Percentiles rank a stretch among this genome's conserved stretches.
Evolutionary conservation across 441 rosid species (phyloP).

Genomic region (Sinapis alba): DNA sequence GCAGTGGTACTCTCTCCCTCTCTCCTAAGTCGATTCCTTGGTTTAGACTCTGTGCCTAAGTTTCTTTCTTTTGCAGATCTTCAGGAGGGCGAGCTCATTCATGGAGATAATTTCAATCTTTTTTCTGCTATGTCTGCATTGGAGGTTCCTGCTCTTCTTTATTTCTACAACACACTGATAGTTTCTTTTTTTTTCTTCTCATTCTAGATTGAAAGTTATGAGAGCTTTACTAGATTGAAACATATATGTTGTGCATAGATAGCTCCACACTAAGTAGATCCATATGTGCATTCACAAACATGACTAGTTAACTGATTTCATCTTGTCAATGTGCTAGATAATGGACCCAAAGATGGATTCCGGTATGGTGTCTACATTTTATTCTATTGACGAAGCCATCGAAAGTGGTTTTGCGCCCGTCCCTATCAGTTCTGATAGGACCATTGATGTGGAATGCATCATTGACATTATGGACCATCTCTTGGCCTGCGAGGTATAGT

Average conservation of each 20-base stretch:
- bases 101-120: slow-evolving; percentile 96
- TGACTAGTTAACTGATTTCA: not conserved
- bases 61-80: slow-evolving; percentile 54
- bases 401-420: slow-evolving; percentile 87
- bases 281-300: not conserved
- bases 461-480: slow-evolving; percentile 97
- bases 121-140: slow-evolving; percentile 99
- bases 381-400: slow-evolving; percentile 91
- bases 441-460: slow-evolving; percentile 65
- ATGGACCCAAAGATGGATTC: slow-evolving; percentile 99
- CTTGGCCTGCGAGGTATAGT: slow-evolving; percentile 96
- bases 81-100: slow-evolving; percentile 86
- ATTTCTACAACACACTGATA: not conserved
- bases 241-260: too few species aligned
- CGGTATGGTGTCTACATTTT: slow-evolving; percentile 77
- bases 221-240: not conserved
- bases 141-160: slow-evolving; percentile 56
- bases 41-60: not conserved
- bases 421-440: slow-evolving; percentile 73
- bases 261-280: too few species aligned
- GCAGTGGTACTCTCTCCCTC: slow-evolving; percentile 52
- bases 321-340: slow-evolving; percentile 49
- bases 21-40: not conserved
- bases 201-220: not conserved
- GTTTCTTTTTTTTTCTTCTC: not conserved